phyloP scores from a whole-genome alignment of 305 asterid genomes.

The Caryopteris hybrid region DNA sequence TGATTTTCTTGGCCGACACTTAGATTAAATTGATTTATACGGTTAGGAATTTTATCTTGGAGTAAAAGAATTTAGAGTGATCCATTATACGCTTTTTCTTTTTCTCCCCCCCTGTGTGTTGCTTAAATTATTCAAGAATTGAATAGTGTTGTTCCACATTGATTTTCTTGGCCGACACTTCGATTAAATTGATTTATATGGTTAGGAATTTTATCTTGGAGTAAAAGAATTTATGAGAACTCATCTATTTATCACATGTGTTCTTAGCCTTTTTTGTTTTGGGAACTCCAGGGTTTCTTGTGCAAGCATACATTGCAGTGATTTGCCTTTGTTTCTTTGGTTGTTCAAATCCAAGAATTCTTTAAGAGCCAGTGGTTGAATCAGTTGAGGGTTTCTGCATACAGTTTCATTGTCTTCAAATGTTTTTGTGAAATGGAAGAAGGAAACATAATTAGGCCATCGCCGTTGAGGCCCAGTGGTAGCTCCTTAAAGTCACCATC shows the following conservation, averaged over 20 bases:
- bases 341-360: conserved; percentile 12
- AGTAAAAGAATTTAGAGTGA: not conserved
- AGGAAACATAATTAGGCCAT: conserved; percentile 45
- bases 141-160: not conserved
- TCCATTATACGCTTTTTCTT: not conserved
- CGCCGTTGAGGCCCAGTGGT: conserved; percentile 59
- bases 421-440: conserved; percentile 63
- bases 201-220: not conserved
- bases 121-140: conserved; percentile 13
- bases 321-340: conserved; percentile 1
- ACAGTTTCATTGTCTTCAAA: not conserved
- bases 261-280: not conserved
- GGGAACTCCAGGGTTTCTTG: not conserved
- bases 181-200: not conserved
- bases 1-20: conserved; percentile 2
- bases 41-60: not conserved
- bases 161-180: conserved; percentile 6
- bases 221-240: not conserved
- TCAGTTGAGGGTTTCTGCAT: conserved; percentile 2
- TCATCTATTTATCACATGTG: not conserved
- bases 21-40: not conserved
- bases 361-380: conserved; percentile 1
- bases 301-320: conserved; percentile 21
- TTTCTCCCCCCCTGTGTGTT: not conserved
- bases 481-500: conserved; percentile 49